phyloP scores from a whole-genome alignment of 768 basidiomycete genomes.

The Amanita pseudoporphyria region DNA sequence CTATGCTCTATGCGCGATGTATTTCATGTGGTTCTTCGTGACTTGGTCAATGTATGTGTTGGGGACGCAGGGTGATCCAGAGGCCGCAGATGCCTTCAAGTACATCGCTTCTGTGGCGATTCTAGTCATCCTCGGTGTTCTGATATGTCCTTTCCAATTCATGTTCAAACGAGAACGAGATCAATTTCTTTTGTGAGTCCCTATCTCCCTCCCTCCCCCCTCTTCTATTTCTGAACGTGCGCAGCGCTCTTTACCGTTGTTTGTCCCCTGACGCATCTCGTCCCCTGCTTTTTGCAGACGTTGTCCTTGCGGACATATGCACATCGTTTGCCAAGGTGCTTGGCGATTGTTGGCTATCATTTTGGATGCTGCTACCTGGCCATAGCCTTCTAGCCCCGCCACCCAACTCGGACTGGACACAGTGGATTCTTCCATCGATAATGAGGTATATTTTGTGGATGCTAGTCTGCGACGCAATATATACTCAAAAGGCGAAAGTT shows the following conservation, averaged over 20 bases:
- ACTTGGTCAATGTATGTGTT: slow-evolving; percentile 66
- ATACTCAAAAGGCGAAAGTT: slow-evolving; percentile 22
- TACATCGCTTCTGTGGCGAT: slow-evolving; percentile 65
- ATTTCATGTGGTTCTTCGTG: slow-evolving; percentile 46
- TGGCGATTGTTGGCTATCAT: slow-evolving; percentile 87
- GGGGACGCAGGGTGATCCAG: slow-evolving; percentile 45
- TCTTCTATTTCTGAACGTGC: slow-evolving; percentile 5
- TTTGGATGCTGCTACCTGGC: slow-evolving; percentile 80
- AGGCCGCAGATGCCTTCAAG: slow-evolving; percentile 64
- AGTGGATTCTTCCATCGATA: slow-evolving; percentile 73
- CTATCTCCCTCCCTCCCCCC: neutral
- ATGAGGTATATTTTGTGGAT: slow-evolving; percentile 58
- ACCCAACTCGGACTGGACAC: slow-evolving; percentile 46
- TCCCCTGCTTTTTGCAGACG: slow-evolving; percentile 80
- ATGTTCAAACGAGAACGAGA: slow-evolving; percentile 65
- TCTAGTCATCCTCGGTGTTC: slow-evolving; percentile 41
- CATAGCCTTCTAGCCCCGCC: slow-evolving; percentile 65
- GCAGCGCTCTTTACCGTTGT: slow-evolving; percentile 68
- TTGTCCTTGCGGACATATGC: slow-evolving; percentile 90
- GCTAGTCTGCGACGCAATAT: neutral
- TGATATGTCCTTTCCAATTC: slow-evolving; percentile 62
- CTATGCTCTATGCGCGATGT: slow-evolving; percentile 60
- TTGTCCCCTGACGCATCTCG: slow-evolving; percentile 49
- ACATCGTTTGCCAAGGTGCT: slow-evolving; percentile 97
- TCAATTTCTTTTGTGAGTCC: slow-evolving; percentile 66